A percentile compares a stretch with the other conserved stretches of the same genome.
phyloP scores from a whole-genome alignment of 2,329 filamentous ascomycete species.

The Aspergillus alliaceus region DNA sequence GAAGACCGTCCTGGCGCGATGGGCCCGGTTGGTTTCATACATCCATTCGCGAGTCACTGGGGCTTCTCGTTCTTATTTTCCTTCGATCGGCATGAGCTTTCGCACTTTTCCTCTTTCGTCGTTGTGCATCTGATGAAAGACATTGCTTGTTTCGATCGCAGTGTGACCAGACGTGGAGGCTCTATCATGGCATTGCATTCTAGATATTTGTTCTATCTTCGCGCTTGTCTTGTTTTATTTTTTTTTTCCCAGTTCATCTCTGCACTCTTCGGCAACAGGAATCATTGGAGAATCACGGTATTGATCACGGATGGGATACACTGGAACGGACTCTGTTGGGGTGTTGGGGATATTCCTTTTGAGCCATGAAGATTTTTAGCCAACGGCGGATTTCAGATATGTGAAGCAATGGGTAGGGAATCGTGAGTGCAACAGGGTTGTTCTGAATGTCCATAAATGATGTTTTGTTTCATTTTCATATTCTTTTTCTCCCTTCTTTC shows the following conservation, averaged over 20 bases:
- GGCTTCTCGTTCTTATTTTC: constrained; percentile 5
- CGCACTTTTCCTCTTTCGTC: constrained; percentile 4
- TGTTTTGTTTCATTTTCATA: constrained; percentile 8
- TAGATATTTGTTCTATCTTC: constrained; percentile 25
- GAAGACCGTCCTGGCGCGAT: constrained; percentile 19
- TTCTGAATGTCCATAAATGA: constrained; percentile 32
- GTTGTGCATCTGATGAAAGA: constrained; percentile 1
- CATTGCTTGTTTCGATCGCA: constrained; percentile 9
- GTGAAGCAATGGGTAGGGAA: constrained; percentile 26
- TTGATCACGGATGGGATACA: constrained; percentile 42
- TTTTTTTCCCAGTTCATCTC: constrained; percentile 24
- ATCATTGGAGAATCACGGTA: constrained; percentile 41
- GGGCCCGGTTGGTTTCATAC: constrained; percentile 19
- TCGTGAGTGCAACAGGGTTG: constrained; percentile 34
- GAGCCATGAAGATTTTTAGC: constrained; percentile 27
- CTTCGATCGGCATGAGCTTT: constrained; percentile 13
- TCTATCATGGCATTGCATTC: constrained; percentile 25
- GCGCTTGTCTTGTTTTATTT: constrained; percentile 4
- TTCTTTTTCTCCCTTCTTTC: too few species aligned
- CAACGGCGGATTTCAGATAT: constrained; percentile 26
- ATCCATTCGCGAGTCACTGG: constrained; percentile 12
- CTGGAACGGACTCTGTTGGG: constrained; percentile 38
- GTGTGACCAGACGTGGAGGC: constrained; percentile 13
- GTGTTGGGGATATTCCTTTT: constrained; percentile 42
- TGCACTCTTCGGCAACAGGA: constrained; percentile 37